Evolutionary conservation across 2,329 filamentous ascomycete genomes (phyloP), one percentile per base, ranked within the genome.

Genomic region (Nannizziopsis barbatae): DNA sequence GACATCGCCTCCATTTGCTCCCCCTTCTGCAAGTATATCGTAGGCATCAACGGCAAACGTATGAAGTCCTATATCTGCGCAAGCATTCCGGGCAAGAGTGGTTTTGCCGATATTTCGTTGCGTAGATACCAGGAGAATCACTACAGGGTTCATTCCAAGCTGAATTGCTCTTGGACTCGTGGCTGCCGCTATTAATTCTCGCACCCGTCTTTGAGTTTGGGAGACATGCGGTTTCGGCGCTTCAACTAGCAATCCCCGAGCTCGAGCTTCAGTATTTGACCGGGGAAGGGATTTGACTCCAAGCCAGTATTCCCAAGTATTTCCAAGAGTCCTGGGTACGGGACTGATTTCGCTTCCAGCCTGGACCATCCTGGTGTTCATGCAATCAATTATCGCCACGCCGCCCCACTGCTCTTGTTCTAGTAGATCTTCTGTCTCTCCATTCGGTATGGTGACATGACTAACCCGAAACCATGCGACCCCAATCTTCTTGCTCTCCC

Each of bases 391-490:
- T 41, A 83, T 83, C 2, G 84, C 86, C 35, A 90, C 81, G 1
- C 85, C 84, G 33, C 86, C 87, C 92, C 92, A 98, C 7, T 81
- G 71, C 45, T 85, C 81, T 42, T 81, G 77, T 2, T 76, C 75
- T 43, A 49, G 20, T 27, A 44, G 15, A 7, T 49, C 46, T 5
- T 36, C 46, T n/a, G 18, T 14, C 1, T 77, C 72, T 11, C 77
- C 77, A 31, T 80, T 76, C n/a, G 66, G 63, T 7, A 71, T 67
- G 40, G 70, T 67, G 31, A 93, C 81, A 51, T 86, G 84, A 35
- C 84, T 83, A 36, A 98, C 84, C 55, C 82, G 86, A 72, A 95
- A 96, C 92, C 92, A 98, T 6, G 86, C 89, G 15, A 94, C 84
- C 27, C 66, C 66, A 30, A 67, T 58, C 73, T 77, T 64, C 75